These are phyloP conservation scores for Cutaneotrichosporon mucoides DNA, from an alignment of 1,284 basidiomycete species.

Conservation along the genomic window DNA sequence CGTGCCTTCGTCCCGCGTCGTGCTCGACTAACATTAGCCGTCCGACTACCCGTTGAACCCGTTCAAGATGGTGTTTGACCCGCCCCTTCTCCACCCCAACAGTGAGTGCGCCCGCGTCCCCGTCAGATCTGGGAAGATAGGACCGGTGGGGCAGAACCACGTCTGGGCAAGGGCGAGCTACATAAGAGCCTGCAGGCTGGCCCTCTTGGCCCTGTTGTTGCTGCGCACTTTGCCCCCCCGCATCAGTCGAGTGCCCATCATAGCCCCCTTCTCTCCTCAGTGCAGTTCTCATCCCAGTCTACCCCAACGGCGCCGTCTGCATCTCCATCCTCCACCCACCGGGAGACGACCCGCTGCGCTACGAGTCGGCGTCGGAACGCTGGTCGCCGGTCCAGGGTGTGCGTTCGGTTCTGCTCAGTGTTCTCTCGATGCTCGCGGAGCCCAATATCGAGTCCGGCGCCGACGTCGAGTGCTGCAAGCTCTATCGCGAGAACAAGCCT, in stretches of 20 bases:
- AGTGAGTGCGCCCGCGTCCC: conserved; percentile 57
- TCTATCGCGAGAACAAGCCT: conserved; percentile 78
- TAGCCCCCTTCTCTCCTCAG: too few species aligned
- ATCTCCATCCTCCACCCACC: conserved; percentile 98
- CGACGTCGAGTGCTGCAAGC: conserved; percentile 95
- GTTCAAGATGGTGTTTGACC: conserved; percentile 98
- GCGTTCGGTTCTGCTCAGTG: conserved; percentile 91
- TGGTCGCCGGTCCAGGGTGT: conserved; percentile 90
- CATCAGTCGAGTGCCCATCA: too few species aligned
- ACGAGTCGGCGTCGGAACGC: conserved; percentile 88
- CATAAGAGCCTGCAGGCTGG: too few species aligned
- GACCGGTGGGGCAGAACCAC: too few species aligned
- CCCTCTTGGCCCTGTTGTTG: too few species aligned
- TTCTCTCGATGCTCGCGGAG: conserved; percentile 99
- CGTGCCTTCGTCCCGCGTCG: conserved; percentile 35
- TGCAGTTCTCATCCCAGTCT: too few species aligned
- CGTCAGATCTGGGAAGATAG: too few species aligned
- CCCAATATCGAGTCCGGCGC: conserved; percentile 99
- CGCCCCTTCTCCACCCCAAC: conserved; percentile 95
- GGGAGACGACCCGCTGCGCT: conserved; percentile 71
- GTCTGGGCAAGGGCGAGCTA: too few species aligned
- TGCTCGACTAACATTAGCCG: conserved; percentile 56
- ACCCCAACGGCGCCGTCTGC: conserved; percentile 92
- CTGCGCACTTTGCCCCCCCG: too few species aligned
- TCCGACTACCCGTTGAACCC: conserved; percentile 89